phyloP scores from a whole-genome alignment of 441 rosid species.

The Aleurites moluccanus region DNA sequence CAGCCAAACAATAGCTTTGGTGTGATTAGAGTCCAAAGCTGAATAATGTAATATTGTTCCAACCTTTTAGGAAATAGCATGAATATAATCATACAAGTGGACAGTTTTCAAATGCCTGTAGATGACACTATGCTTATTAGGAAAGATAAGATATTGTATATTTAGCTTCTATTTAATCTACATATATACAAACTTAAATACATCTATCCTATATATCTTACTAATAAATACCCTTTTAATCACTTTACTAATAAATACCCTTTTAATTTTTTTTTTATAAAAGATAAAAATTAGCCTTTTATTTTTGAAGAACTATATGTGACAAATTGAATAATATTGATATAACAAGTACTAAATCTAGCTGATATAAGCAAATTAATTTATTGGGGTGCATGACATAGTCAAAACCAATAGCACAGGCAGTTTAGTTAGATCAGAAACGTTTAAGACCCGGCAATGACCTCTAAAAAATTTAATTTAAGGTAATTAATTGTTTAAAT shows the following conservation, averaged over 20 bases:
- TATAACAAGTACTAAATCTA: neutral
- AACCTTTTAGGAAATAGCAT: constrained; percentile 31
- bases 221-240: no score
- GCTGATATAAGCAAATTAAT: neutral
- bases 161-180: neutral
- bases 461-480: neutral
- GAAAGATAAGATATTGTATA: neutral
- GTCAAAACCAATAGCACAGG: neutral
- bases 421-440: neutral
- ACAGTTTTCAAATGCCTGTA: neutral
- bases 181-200: neutral
- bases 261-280: no score
- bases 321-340: no score
- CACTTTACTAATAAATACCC: no score
- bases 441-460: constrained; percentile 11
- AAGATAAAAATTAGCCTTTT: no score
- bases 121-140: neutral
- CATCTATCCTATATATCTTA: no score
- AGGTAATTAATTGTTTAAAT: neutral
- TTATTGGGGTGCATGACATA: neutral
- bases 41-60: constrained; percentile 27
- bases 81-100: neutral
- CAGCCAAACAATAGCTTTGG: neutral
- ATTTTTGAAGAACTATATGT: no score
- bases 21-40: constrained; percentile 13